These are phyloP conservation scores for Hyaloscypha bicolor DNA, from an alignment of 495 filamentous ascomycete species.

Conservation along the genomic window DNA sequence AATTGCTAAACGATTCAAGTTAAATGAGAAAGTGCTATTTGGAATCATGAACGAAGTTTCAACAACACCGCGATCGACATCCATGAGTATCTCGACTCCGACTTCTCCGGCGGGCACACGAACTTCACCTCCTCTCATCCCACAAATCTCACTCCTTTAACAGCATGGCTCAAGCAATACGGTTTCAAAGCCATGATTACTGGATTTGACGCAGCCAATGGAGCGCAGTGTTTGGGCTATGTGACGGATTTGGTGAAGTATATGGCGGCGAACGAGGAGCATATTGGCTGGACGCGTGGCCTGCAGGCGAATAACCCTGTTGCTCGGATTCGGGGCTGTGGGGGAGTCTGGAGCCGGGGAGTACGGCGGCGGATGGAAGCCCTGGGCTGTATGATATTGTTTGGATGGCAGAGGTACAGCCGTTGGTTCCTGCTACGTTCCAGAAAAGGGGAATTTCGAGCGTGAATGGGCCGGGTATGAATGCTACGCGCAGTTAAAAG, in stretches of 20 bases:
- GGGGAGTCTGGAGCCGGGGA: conserved; percentile 51
- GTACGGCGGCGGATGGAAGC: conserved; percentile 45
- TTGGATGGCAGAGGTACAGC: conserved; percentile 45
- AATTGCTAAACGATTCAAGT: conserved; percentile 47
- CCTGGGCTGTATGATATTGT: conserved; percentile 49
- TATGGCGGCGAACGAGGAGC: conserved; percentile 49
- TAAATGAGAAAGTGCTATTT: conserved; percentile 53
- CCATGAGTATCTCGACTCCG: conserved; percentile 54
- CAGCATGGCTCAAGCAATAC: conserved; percentile 50
- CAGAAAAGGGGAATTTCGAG: conserved; percentile 30
- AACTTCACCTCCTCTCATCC: conserved; percentile 41
- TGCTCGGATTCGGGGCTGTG: conserved; percentile 46
- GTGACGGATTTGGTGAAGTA: conserved; percentile 48
- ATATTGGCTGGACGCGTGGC: conserved; percentile 59
- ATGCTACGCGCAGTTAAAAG: no score
- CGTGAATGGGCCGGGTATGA: conserved; percentile 12
- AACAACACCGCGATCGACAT: conserved; percentile 52
- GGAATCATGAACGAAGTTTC: conserved; percentile 43
- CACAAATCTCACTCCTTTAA: conserved; percentile 45
- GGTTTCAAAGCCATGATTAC: conserved; percentile 55
- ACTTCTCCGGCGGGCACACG: conserved; percentile 48
- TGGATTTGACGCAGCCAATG: conserved; percentile 53
- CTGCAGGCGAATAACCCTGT: conserved; percentile 48
- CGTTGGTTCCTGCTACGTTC: conserved; percentile 44
- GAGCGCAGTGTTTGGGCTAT: conserved; percentile 45